Conservation (phyloP, 2,329 filamentous ascomycete species). For the Venturia effusa region DNA sequence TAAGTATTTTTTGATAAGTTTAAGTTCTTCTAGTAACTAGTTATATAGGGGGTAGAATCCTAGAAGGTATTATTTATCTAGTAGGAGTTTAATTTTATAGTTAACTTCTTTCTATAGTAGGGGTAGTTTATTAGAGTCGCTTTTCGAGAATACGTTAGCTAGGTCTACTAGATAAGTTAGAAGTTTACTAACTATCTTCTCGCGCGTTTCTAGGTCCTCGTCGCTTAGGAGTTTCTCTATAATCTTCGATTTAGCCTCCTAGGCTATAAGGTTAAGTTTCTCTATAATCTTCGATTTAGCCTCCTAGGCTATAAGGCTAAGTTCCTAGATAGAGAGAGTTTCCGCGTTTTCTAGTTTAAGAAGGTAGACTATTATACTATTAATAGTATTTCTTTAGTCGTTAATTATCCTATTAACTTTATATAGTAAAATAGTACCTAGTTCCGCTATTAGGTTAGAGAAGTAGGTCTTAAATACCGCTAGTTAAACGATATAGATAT, state of each 20-base stretch:
- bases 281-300: too few relatives aligned
- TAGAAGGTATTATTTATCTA: neutral
- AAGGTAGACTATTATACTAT: neutral
- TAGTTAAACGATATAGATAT: neutral
- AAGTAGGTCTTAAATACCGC: neutral
- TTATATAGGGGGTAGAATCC: neutral
- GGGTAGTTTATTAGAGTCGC: neutral
- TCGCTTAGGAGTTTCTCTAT: too few relatives aligned
- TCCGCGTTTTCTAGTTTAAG: neutral
- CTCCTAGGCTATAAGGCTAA: neutral
- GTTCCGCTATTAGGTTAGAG: neutral
- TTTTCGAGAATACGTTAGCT: neutral
- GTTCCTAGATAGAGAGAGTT: neutral
- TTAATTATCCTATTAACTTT: neutral
- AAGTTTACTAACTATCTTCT: neutral
- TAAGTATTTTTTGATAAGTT: neutral
- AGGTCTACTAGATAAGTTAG: neutral
- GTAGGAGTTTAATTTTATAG: neutral
- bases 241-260: too few relatives aligned
- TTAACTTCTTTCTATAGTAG: neutral
- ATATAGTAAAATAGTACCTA: neutral
- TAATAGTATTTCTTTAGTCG: too few relatives aligned
- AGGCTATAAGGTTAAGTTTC: too few relatives aligned
- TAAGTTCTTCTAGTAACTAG: neutral
- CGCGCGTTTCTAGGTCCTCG: neutral